Conservation (phyloP, 2,329 filamentous ascomycete genomes). For the Fusarium sp. region DNA sequence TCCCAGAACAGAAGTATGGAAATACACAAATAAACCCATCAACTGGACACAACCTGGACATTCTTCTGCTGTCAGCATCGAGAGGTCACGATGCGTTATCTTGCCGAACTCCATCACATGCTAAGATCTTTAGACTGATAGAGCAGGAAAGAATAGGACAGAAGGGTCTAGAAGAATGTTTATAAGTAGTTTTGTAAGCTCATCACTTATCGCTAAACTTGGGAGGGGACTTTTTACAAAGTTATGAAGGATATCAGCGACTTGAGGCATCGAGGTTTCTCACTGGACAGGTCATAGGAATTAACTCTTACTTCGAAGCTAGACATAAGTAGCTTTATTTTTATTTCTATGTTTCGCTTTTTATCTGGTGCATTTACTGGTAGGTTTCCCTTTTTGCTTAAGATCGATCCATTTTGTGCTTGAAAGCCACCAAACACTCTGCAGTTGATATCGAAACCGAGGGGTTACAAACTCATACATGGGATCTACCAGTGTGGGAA, state of each 20-base stretch:
- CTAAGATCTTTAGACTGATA: not conserved
- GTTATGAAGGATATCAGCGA: not conserved
- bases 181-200: not conserved
- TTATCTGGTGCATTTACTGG: not conserved
- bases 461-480: not conserved
- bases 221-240: not conserved
- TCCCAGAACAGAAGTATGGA: not conserved
- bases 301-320: not conserved
- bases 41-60: not conserved
- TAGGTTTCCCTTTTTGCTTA: not conserved
- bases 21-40: too few species aligned
- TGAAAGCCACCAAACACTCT: not conserved
- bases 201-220: not conserved
- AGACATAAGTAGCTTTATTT: not conserved
- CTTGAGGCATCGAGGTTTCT: not conserved
- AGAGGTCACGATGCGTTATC: not conserved
- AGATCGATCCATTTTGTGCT: not conserved
- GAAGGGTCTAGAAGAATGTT: not conserved
- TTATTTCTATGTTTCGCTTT: not conserved
- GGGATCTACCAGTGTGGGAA: not conserved
- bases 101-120: not conserved
- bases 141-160: not conserved
- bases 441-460: not conserved
- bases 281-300: not conserved
- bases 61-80: not conserved